phyloP scores from a whole-genome alignment of 768 basidiomycete species.

The Tulasnella sp. region DNA sequence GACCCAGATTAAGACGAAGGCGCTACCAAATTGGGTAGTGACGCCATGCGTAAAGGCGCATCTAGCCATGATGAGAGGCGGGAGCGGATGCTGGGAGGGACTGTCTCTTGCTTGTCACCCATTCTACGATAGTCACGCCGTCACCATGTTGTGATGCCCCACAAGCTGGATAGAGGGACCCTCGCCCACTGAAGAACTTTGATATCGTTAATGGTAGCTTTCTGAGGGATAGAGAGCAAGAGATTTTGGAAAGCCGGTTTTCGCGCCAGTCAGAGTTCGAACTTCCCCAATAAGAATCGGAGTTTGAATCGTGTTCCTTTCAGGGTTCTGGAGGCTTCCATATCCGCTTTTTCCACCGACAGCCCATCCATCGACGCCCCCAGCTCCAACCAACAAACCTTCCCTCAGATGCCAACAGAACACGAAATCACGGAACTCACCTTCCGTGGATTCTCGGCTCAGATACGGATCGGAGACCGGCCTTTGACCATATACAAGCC shows the following conservation, averaged over 20 bases:
- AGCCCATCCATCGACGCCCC: not conserved
- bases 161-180: not conserved
- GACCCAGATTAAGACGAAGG: not conserved
- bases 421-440: not conserved
- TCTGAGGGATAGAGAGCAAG: not conserved
- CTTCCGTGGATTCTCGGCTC: not conserved
- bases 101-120: not conserved
- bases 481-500: not conserved
- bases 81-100: not conserved
- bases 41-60: not conserved
- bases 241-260: not conserved
- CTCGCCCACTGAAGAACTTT: not conserved
- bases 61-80: not conserved
- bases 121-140: not conserved
- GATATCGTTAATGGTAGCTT: not conserved
- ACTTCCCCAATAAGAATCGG: not conserved
- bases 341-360: not conserved
- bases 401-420: not conserved
- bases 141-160: not conserved
- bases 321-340: not conserved
- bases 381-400: not conserved
- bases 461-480: not conserved
- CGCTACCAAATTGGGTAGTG: not conserved
- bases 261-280: not conserved
- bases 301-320: not conserved